Evolutionary conservation across 495 filamentous ascomycete species (phyloP).

Genomic region (Lophiostoma macrostomum): DNA sequence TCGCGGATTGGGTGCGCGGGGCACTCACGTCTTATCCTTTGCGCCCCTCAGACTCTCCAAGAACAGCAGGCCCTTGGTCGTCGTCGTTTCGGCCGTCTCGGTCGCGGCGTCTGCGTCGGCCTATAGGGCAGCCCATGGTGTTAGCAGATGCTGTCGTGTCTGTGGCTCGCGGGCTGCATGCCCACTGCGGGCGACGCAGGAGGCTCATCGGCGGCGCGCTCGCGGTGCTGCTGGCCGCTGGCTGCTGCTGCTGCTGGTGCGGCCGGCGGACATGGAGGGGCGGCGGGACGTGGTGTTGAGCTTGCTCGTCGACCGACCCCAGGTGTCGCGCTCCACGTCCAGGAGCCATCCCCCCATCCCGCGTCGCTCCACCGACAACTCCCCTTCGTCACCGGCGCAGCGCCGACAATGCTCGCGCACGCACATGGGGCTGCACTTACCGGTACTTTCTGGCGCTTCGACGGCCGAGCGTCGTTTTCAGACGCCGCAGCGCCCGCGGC

Average conservation of each 20-base stretch:
- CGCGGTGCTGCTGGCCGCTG: constrained; percentile 16
- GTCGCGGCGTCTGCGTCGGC: constrained; percentile 13
- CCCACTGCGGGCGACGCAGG: not conserved
- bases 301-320: constrained; percentile 27
- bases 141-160: constrained; percentile 13
- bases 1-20: constrained; percentile 9
- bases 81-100: constrained; percentile 58
- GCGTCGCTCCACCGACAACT: constrained; percentile 23
- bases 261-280: no score
- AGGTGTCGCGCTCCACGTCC: constrained; percentile 26
- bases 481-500: constrained; percentile 45
- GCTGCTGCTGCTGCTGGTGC: no score
- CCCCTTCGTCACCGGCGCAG: constrained; percentile 10
- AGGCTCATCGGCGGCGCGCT: constrained; percentile 9
- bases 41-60: constrained; percentile 62
- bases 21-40: constrained; percentile 68
- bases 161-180: not conserved
- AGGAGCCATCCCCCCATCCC: constrained; percentile 16
- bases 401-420: constrained; percentile 11
- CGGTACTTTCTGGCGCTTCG: constrained; percentile 44
- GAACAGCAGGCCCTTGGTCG: constrained; percentile 61
- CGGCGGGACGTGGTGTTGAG: constrained; percentile 15
- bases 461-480: constrained; percentile 41
- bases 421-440: constrained; percentile 35
- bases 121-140: constrained; percentile 20